Percentiles rank a stretch among this genome's conserved stretches.
Conservation (phyloP, 1,284 basidiomycete genomes). For the Fistulina hepatica region DNA sequence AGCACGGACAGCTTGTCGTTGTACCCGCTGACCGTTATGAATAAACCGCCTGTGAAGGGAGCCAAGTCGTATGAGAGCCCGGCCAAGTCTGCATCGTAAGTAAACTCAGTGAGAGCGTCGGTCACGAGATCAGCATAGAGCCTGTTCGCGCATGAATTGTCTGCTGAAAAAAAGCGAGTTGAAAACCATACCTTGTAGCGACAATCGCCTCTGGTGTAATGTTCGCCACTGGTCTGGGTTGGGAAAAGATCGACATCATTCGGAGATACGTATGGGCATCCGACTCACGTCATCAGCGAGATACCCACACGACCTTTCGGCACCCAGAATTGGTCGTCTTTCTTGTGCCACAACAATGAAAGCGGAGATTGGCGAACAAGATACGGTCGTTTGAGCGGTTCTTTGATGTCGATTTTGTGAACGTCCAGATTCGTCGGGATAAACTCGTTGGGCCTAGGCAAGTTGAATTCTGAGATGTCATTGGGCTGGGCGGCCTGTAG, state of each 20-base stretch:
- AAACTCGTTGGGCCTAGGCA: slow-evolving; percentile 85
- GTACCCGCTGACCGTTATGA: slow-evolving; percentile 73
- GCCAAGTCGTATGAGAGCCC: slow-evolving; percentile 75
- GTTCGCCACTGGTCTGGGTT: slow-evolving; percentile 48
- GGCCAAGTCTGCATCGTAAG: slow-evolving; percentile 90
- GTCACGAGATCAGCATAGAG: slow-evolving; percentile 83
- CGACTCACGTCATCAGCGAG: slow-evolving; percentile 39
- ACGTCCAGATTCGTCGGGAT: slow-evolving; percentile 84
- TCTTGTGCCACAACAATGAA: slow-evolving; percentile 87
- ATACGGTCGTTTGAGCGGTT: slow-evolving; percentile 67
- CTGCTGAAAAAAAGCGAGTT: slow-evolving; percentile 1
- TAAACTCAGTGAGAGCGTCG: slow-evolving; percentile 83
- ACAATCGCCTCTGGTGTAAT: slow-evolving; percentile 47
- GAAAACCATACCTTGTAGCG: slow-evolving; percentile 43
- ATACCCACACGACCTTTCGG: slow-evolving; percentile 74
- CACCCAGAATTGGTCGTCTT: slow-evolving; percentile 92
- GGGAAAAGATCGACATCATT: slow-evolving; percentile 3
- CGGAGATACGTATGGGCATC: slow-evolving; percentile 5
- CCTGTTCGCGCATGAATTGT: slow-evolving; percentile 28
- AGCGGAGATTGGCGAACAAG: slow-evolving; percentile 64
- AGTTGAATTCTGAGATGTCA: slow-evolving; percentile 54
- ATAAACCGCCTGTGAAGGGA: slow-evolving; percentile 58
- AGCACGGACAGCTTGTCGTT: slow-evolving; percentile 89
- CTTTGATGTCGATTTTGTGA: slow-evolving; percentile 52
- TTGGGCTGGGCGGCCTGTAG: slow-evolving; percentile 51